Base-by-base conservation (phyloP, 2,329 filamentous ascomycete species). In the Orbilia ellipsospora region DNA sequence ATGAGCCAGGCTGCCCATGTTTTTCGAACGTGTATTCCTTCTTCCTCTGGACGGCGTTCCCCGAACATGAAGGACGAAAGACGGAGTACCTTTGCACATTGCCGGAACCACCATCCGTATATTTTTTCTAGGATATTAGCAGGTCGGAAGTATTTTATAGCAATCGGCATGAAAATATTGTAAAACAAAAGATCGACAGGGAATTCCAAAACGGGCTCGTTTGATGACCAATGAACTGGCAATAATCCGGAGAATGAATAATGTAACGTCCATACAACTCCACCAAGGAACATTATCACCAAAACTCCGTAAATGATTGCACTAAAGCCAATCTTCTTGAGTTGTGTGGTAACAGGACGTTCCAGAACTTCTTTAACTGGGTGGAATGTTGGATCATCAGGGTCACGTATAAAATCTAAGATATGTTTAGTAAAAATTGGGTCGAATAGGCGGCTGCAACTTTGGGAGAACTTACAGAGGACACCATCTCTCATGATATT, bases 351-450 rank as follows among this genome's bases (percentile, higher is more conserved):
- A 57, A 99, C 90, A 79, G 91, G 96, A 40, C 95, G 90, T 82
- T 99, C 95, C 16, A 99, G 87, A 12, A 99, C 95, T 82, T 99
- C 95, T 44, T 96, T 92, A 4, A 99, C 94, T 0, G 95, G 95
- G 81, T 99, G 95, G 82, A 99, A 99, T 12, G 95, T 97, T 7
- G 96, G 95, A 82, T 99, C 95, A 82, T 99, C 96, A 5, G 95
- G 95, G 82, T 99, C 96, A 77, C 95, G 89, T 80, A 99, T 99
- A 82, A 99, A 99, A 84, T 97, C 90, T 92, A 76, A 1, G 26
- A 42, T 54, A 7, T 56, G 77, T 36, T 84, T 80, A 85, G 82
- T 66, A 68, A 15, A 52, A 23, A 36, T 36, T n/a, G n/a, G 7
- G 10, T 13, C 23, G n/a, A 7, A 28, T 31, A 31, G 60, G 57